Evolutionary conservation across 257 asterid genomes (phyloP), one percentile per base, ranked within the genome.

Genomic region (Nicotiana otophora): DNA sequence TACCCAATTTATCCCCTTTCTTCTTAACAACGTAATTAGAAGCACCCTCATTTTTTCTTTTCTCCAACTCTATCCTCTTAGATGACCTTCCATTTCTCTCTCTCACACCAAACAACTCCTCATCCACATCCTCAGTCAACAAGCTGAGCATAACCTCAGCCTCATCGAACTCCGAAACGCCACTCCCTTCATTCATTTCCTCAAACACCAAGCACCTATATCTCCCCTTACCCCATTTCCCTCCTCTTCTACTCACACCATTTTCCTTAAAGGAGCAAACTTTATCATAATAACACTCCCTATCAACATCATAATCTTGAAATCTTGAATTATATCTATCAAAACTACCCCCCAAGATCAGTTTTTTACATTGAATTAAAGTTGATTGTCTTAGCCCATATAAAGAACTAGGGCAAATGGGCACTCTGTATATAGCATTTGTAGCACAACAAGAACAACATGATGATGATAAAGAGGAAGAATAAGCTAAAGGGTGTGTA

Each of bases 141-240:
- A 96, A 91, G 86, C 91, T 90, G 85, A 94, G 98, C 87, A 94
- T 26, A 83, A 76, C 90, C 88, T 96, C 99, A 14, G 91, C 97
- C 89, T 93, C 98, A 63, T 91, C 91, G 19, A 84, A 80, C 54
- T 75, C 90, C 81, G 78, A 88, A 89, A 72, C 1, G 51, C 83
- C 83, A 78, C 46, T 39, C 53, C 75, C 78, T 61, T 92, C 92
- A 83, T 84, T 81, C 82, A 77, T 88, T 63, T 88, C 94, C 87
- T 90, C 97, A 81, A 76, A 88, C 67, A 87, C 93, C 84, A 80
- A 74, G 79, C 90, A 77, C 82, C 83, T 70, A 74, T 30, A 57
- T 66, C 85, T 83, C 82, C 88, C 81, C 69, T 86, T 93, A 9
- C 92, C 87, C 85, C 86, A 67, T 36, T 89, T 86, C 88, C 77